Evolutionary conservation across 306 rosid genomes (phyloP), one percentile per base, ranked within the genome.

Genomic region (Trifolium dubium): DNA sequence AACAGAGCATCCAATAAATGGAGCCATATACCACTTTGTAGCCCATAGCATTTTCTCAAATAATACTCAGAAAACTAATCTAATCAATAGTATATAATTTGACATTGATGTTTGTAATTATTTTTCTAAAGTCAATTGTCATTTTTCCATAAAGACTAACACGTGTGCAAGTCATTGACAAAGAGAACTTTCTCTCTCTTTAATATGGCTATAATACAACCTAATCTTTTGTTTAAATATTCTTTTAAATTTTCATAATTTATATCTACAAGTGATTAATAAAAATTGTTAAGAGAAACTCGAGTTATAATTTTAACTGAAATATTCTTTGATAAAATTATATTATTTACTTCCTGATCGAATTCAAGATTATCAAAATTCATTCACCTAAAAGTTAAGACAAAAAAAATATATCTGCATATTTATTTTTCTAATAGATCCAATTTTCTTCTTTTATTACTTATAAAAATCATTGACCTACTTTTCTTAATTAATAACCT

Each of bases 101-200:
- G 84, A 83, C 73, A 64, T 47, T 83, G 84, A 80, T 64, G 80
- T 79, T 68, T 65, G 70, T 23, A 23, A 23, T 72, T 64, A 69
- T 63, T 80, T 77, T 46, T 71, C 78, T 30, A 86, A 80, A 86
- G 85, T 83, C 85, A 86, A 83, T 77, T 70, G 61, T 66, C 53
- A 41, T n/a, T 64, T 64, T 49, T 61, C 83, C 67, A 58, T 43
- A 39, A 65, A 8, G 60, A 71, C 79, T 49, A 74, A 86, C 83
- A 80, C 87, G 81, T 80, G 83, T 74, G 82, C 82, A 70, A 77
- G 81, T 49, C 64, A 62, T 83, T 80, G 77, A 80, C 79, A 77
- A 67, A 62, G 49, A 54, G 40, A 14, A 11, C 8, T 56, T 29
- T 56, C 63, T 28, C 75, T 73, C 82, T 58, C 75, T 72, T 40